Evolutionary conservation across 306 rosid genomes (phyloP).

Genomic region (Trifolium repens): DNA sequence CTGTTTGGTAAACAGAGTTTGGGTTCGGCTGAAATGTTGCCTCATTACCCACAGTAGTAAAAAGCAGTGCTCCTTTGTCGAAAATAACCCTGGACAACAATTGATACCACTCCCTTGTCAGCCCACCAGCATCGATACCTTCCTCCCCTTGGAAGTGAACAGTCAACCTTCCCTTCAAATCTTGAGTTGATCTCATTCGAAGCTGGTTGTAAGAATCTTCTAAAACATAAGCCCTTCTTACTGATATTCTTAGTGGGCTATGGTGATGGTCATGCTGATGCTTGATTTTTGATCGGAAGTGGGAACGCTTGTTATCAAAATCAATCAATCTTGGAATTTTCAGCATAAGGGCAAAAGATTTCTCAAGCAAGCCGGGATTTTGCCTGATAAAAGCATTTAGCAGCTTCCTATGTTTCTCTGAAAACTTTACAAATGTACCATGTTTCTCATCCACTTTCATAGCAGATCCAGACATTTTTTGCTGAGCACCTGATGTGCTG

Average conservation of each 20-base stretch:
- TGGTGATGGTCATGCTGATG: slow-evolving; percentile 96
- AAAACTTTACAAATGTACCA: slow-evolving; percentile 77
- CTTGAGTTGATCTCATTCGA: slow-evolving; percentile 84
- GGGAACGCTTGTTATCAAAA: slow-evolving; percentile 93
- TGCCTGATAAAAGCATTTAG: slow-evolving; percentile 93
- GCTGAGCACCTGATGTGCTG: slow-evolving; percentile 63
- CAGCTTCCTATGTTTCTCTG: slow-evolving; percentile 94
- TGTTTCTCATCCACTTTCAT: slow-evolving; percentile 80
- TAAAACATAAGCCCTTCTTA: slow-evolving; percentile 92
- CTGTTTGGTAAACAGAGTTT: slow-evolving; percentile 94
- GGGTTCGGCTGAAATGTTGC: slow-evolving; percentile 98
- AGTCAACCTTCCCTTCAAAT: slow-evolving; percentile 92
- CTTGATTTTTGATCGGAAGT: slow-evolving; percentile 93
- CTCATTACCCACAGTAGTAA: slow-evolving; percentile 96
- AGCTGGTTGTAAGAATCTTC: slow-evolving; percentile 97
- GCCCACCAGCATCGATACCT: slow-evolving; percentile 98
- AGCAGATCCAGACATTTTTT: slow-evolving; percentile 59
- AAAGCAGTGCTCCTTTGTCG: slow-evolving; percentile 94
- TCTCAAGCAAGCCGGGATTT: slow-evolving; percentile 94
- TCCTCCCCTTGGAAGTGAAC: slow-evolving; percentile 99
- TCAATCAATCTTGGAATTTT: slow-evolving; percentile 91
- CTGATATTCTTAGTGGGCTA: slow-evolving; percentile 90
- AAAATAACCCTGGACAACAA: slow-evolving; percentile 90
- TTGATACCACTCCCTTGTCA: slow-evolving; percentile 98
- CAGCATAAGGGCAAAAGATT: slow-evolving; percentile 88